These are phyloP conservation scores for Pythium myriotylum DNA, from an alignment of 352 stramenopile genomes.

Conservation along the genomic window DNA sequence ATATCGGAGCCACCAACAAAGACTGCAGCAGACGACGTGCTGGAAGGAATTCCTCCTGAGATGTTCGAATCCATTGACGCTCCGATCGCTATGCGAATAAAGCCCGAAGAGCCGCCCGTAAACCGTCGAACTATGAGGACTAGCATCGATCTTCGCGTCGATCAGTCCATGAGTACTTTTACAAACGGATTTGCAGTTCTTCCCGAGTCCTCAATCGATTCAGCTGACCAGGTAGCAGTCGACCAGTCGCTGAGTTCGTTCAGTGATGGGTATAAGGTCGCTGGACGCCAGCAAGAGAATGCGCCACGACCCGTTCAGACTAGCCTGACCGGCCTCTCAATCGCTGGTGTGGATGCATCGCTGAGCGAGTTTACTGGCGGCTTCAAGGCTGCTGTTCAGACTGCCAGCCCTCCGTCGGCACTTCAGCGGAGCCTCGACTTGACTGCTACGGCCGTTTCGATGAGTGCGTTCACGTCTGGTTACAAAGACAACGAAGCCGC, in stretches of 20 bases:
- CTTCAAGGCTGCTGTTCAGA: conserved; percentile 18
- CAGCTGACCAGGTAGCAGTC: neutral
- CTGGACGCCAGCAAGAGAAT: conserved; percentile 1
- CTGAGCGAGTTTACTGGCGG: conserved; percentile 45
- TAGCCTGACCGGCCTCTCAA: conserved; percentile 1
- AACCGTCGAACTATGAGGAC: neutral
- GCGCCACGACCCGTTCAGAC: neutral
- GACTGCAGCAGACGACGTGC: neutral
- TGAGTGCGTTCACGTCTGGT: conserved; percentile 16
- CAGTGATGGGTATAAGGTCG: conserved; percentile 25
- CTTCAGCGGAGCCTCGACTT: conserved; percentile 16
- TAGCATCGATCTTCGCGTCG: conserved; percentile 20
- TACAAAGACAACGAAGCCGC: conserved; percentile 2
- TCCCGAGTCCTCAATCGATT: neutral
- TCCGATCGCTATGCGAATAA: conserved; percentile 6
- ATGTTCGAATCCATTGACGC: conserved; percentile 55
- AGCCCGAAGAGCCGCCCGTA: neutral
- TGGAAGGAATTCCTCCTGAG: conserved; percentile 40
- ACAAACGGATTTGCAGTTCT: conserved; percentile 22
- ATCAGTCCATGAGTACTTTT: conserved; percentile 34
- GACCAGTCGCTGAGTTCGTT: conserved; percentile 29
- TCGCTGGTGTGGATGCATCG: conserved; percentile 31
- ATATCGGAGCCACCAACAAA: no score
- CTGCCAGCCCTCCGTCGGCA: neutral
- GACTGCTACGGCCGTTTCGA: conserved; percentile 15